Conservation (phyloP, 2,329 filamentous ascomycete genomes). For the Penicillium frequentans region DNA sequence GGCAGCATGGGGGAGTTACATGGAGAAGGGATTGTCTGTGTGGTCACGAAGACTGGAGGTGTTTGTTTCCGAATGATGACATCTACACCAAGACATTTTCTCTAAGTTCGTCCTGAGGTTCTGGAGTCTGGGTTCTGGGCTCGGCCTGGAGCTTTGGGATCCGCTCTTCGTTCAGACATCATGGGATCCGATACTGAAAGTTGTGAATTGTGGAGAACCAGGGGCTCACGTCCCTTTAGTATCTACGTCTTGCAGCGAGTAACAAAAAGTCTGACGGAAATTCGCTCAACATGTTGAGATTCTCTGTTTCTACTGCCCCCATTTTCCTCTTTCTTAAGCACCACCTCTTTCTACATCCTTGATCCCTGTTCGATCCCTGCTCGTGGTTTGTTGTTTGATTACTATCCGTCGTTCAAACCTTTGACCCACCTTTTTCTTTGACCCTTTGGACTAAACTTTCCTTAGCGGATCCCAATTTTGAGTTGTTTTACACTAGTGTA, state of each 20-base stretch:
- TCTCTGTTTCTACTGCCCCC: not conserved
- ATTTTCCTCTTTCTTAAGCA: not conserved
- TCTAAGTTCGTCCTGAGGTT: not conserved
- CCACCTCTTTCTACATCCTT: not conserved
- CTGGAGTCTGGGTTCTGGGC: not conserved
- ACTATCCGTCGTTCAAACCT: not conserved
- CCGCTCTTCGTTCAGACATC: not conserved
- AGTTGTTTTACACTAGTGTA: not conserved
- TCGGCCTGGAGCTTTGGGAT: not conserved
- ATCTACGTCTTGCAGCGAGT: not conserved
- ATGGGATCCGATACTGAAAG: not conserved
- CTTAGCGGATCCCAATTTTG: not conserved
- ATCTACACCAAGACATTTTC: not conserved
- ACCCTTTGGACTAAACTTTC: not conserved
- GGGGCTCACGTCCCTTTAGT: not conserved
- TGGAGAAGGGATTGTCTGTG: not conserved
- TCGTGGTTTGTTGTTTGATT: not conserved
- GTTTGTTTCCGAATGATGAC: not conserved
- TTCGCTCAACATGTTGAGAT: not conserved
- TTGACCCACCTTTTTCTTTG: not conserved
- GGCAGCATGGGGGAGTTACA: not conserved
- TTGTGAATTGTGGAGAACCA: not conserved
- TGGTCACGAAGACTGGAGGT: not conserved
- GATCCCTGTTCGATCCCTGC: not conserved
- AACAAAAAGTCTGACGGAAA: not conserved